Conservation (phyloP, 495 filamentous ascomycete species). For the Penicillium macrosclerotiorum region DNA sequence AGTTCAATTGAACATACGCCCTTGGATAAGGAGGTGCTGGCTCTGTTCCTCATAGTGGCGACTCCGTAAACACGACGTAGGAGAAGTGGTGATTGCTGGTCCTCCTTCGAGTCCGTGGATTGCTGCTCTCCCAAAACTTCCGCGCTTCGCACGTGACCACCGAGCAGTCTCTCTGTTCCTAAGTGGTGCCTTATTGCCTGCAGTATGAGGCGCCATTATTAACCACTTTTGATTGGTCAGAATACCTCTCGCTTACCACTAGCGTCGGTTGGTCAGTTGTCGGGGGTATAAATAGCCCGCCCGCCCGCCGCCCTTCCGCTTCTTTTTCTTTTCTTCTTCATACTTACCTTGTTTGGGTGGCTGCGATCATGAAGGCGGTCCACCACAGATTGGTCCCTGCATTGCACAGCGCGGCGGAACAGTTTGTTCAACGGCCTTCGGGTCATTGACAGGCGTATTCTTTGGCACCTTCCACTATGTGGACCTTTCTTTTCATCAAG, state of each 20-base stretch:
- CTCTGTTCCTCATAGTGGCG: slow-evolving; percentile 49
- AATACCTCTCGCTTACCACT: slow-evolving; percentile 31
- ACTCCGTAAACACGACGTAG: slow-evolving; percentile 11
- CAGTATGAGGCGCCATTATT: not conserved
- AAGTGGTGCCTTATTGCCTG: slow-evolving; percentile 6
- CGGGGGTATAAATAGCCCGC: slow-evolving; percentile 24
- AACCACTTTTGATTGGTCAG: slow-evolving; percentile 5
- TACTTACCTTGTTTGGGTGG: slow-evolving; percentile 72
- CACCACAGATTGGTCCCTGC: slow-evolving; percentile 64
- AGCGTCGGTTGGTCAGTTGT: slow-evolving; percentile 11
- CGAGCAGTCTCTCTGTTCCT: not conserved
- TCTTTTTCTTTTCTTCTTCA: slow-evolving; percentile 58
- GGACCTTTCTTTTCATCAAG: slow-evolving; percentile 57
- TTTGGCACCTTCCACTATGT: slow-evolving; percentile 58
- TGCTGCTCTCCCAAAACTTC: slow-evolving; percentile 37
- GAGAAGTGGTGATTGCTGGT: slow-evolving; percentile 1
- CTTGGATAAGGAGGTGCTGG: slow-evolving; percentile 43
- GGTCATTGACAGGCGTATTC: slow-evolving; percentile 71
- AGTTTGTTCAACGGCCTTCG: slow-evolving; percentile 65
- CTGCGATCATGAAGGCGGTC: slow-evolving; percentile 60
- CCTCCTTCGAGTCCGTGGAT: slow-evolving; percentile 4
- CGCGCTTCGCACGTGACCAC: slow-evolving; percentile 34
- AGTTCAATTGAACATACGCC: slow-evolving; percentile 32
- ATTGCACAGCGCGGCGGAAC: slow-evolving; percentile 75
- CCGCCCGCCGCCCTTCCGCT: slow-evolving; percentile 18